phyloP scores from a whole-genome alignment of 176 grass and related monocot genomes.

The Zea luxurians region DNA sequence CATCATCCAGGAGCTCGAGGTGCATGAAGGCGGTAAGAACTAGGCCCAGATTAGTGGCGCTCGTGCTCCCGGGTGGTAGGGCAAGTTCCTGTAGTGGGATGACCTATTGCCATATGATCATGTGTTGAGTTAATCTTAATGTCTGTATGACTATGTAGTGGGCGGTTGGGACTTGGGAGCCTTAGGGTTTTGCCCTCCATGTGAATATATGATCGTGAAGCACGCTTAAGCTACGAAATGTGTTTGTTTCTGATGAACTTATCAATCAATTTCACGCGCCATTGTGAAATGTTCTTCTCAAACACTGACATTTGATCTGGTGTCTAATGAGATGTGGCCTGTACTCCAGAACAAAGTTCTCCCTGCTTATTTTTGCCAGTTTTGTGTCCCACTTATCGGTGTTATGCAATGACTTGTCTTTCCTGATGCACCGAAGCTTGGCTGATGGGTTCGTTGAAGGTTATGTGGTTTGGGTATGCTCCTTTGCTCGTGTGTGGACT shows the following conservation, averaged over 20 bases:
- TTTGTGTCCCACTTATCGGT: not conserved
- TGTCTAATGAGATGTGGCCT: not conserved
- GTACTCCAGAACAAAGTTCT: not conserved
- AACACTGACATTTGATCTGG: not conserved
- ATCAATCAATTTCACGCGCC: not conserved
- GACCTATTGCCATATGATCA: not conserved
- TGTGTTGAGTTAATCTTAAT: conserved; percentile 6
- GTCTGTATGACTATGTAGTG: conserved; percentile 16
- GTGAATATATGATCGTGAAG: conserved; percentile 33
- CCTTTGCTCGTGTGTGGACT: not conserved
- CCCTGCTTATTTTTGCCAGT: not conserved
- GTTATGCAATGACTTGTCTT: not conserved
- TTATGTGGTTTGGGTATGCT: not conserved
- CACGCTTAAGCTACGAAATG: conserved; percentile 4
- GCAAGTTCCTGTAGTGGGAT: not conserved
- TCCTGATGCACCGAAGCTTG: not conserved
- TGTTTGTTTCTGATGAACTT: conserved; percentile 36
- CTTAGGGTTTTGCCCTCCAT: conserved; percentile 19
- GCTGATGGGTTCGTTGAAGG: not conserved
- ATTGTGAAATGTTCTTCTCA: conserved; percentile 24
- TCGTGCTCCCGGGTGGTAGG: not conserved
- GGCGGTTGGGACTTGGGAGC: not conserved
- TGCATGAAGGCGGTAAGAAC: conserved; percentile 53
- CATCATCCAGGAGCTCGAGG: conserved; percentile 50
- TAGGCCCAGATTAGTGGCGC: conserved; percentile 43